Conservation (phyloP, 306 rosid species). For the Cicer bijugum region DNA sequence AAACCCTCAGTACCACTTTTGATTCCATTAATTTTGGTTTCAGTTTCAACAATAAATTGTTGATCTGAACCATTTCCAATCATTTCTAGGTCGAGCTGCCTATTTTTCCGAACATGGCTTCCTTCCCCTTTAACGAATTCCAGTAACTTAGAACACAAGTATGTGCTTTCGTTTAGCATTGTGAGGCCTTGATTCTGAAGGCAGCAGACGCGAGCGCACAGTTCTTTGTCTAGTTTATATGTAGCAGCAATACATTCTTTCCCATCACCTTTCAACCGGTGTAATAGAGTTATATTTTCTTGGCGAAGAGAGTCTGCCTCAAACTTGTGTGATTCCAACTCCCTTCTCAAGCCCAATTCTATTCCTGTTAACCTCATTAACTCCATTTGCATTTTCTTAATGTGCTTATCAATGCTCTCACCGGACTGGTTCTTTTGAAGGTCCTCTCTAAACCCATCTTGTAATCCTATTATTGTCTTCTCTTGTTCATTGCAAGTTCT, state of each 20-base stretch:
- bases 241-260: constrained; percentile 67
- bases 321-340: constrained; percentile 71
- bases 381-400: constrained; percentile 75
- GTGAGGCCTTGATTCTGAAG: constrained; percentile 83
- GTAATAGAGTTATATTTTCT: constrained; percentile 73
- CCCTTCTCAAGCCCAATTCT: constrained; percentile 78
- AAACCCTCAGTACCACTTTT: constrained; percentile 73
- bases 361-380: constrained; percentile 80
- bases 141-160: constrained; percentile 65
- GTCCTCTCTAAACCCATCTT: constrained; percentile 62
- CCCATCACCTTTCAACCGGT: constrained; percentile 74
- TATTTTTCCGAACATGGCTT: constrained; percentile 48
- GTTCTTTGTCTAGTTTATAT: constrained; percentile 77
- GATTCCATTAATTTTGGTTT: constrained; percentile 73
- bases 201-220: constrained; percentile 66
- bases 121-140: constrained; percentile 68
- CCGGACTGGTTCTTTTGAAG: constrained; percentile 51
- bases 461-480: constrained; percentile 77
- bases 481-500: constrained; percentile 92
- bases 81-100: constrained; percentile 47
- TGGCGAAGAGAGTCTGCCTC: constrained; percentile 91
- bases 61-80: constrained; percentile 63
- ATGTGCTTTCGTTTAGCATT: constrained; percentile 75
- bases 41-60: constrained; percentile 75
- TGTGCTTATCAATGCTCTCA: constrained; percentile 64